Evolutionary conservation across 768 basidiomycete genomes (phyloP), one percentile per base, ranked within the genome.

Genomic region (Rhizopogon rudus): DNA sequence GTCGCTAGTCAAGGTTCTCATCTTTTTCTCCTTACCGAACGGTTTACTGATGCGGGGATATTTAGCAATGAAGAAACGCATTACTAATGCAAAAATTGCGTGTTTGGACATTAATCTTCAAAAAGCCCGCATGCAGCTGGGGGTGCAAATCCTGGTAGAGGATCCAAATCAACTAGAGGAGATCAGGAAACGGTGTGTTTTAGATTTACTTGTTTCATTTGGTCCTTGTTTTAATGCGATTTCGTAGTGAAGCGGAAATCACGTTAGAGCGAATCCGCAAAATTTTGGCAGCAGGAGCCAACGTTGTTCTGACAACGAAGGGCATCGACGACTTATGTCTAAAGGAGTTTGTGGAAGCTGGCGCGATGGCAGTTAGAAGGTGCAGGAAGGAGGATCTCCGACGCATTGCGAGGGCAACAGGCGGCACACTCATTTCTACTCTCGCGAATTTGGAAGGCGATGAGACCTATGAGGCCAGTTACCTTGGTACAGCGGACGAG

Each of bases 341-440:
- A 63, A 99, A 99, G 70, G 97, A 98, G 73, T 99, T 98, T 63
- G 91, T 98, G 45, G 97, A 99, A 73, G 95, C 94, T 17, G 97
- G 97, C 40, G 96, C 96, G 1, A 98, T 98, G 90, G 97, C 95
- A 43, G 97, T 98, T 48, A 87, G 97, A 60, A 82, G 97, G 62
- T 98, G 97, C 75, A 86, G 89, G 70, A 99, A 99, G 72, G 97
- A 99, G 68, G 97, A 99, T 69, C 81, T 98, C 48, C 86, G 93
- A 54, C 86, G 97, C 50, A 98, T 98, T 62, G 97, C 97, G 28
- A 96, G 88, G 71, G 96, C 97, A 8, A 98, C 95, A 0, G 97
- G 97, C 25, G 97, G 94, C 8, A 92, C 91, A 25, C 78, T 98
- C 40, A 83, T 98, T 53, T 91, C 91, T 9, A 93, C 88, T 66